Base-by-base conservation (phyloP, 192 early-diverging fungal species). In the Irineochytrium annulatum region DNA sequence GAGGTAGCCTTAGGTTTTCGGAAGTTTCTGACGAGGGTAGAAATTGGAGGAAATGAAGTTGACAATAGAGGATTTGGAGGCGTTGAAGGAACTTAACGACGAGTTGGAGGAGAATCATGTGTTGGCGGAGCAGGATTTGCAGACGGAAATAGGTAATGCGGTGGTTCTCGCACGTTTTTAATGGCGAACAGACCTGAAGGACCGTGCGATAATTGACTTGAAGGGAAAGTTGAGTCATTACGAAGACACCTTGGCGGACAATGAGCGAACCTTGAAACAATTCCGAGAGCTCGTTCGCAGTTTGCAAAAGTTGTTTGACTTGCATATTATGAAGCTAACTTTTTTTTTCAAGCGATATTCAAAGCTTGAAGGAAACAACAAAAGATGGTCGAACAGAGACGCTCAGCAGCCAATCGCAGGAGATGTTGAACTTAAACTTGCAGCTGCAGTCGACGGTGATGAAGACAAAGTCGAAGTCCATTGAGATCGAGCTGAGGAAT, bases 51-150 rank as follows among this genome's bases (percentile, higher is more conserved):
- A 95, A 52, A 69, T 89, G 79, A 83, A 84, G 52, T 77, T 69
- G 32, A 76, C 70, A 0, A 80, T 94, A 32, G 92, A 92, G 53
- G 94, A 91, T 67, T 75, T 97, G 32, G 93, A 97, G 71, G 87
- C 88, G 3, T 76, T 97, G 35, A 89, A 90, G 69, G 89, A 90
- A 59, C 71, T 95, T 43, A 90, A 87, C 65, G 92, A 97, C 60
- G 92, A 95, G 70, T 73, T 95, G 62, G 95, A 97, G 67, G 91
- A 94, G 63, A 90, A 87, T 60, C 93, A 94, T 60, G 79, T 92
- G 2, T 87, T 93, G 48, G 91, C 88, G 24, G 89, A 92, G 67
- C 86, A 91, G 55, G 85, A 91, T 34, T 74, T 95, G 37, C 83
- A 87, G 51, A 84, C 82, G 22, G 95, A 95, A 58, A 90, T 92